phyloP scores from a whole-genome alignment of 73 alveolate species.

The Tetrahymena malaccensis region DNA sequence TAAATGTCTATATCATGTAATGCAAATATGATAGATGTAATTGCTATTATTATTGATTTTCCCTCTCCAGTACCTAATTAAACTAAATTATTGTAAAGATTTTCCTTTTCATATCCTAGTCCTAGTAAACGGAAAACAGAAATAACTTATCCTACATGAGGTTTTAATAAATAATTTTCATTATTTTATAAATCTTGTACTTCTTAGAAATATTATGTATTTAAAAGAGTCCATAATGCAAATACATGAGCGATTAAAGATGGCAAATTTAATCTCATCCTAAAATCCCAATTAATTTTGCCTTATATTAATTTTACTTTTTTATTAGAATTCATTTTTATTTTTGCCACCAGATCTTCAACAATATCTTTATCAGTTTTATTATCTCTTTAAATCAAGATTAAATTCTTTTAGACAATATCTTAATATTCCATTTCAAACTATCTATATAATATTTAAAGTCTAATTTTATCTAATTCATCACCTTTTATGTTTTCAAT shows the following conservation, averaged over 20 bases:
- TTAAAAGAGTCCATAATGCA: neutral
- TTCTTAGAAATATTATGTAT: neutral
- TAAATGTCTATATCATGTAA: neutral
- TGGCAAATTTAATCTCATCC: neutral
- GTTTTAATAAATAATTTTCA: neutral
- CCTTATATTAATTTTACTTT: neutral
- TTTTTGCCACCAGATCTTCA: neutral
- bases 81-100: neutral
- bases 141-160: neutral
- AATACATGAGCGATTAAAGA: neutral
- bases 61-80: slow-evolving; percentile 21
- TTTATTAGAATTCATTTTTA: neutral
- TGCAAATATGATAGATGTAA: neutral
- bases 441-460: neutral
- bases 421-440: neutral
- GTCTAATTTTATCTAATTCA: no score
- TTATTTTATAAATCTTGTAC: neutral
- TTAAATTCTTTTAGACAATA: neutral
- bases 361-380: neutral
- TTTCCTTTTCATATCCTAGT: neutral
- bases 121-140: neutral
- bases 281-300: neutral
- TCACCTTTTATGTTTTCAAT: no score
- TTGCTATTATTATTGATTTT: slow-evolving; percentile 7
- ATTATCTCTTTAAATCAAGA: neutral